Conservation (phyloP, 2,329 filamentous ascomycete species). For the Neoascochyta sp. region DNA sequence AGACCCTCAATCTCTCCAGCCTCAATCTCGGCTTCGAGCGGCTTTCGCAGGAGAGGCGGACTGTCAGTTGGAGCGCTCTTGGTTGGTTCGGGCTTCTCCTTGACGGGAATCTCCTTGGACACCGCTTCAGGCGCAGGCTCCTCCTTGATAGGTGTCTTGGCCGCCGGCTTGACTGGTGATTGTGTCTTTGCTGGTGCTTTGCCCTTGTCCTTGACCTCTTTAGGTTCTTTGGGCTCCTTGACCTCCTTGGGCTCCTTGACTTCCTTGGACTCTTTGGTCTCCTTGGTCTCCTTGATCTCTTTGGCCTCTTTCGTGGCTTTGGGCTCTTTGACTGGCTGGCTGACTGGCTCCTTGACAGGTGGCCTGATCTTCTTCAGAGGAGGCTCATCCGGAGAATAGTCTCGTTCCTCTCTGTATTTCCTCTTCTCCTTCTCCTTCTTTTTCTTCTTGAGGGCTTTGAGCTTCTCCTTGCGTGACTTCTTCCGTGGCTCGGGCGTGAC, state of each 20-base stretch:
- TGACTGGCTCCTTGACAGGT: conserved; percentile 6
- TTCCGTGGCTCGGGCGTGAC: conserved; percentile 9
- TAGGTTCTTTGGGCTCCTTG: conserved; percentile 8
- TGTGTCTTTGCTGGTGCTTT: conserved; percentile 24
- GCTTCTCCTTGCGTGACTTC: conserved; percentile 16
- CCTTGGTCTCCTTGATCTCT: conserved; percentile 11
- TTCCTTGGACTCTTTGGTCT: conserved; percentile 12
- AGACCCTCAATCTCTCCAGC: conserved; percentile 32
- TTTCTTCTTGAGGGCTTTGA: conserved; percentile 17
- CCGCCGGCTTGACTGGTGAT: conserved; percentile 16
- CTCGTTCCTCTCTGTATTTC: conserved; percentile 23
- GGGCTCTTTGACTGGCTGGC: conserved; percentile 12
- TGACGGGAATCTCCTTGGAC: conserved; percentile 24
- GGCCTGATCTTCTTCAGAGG: conserved; percentile 25
- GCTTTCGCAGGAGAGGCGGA: conserved; percentile 25
- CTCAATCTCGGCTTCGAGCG: conserved; percentile 30
- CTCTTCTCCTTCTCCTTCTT: conserved; percentile 29
- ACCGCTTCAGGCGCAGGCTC: conserved; percentile 26
- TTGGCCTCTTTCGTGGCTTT: conserved; percentile 8
- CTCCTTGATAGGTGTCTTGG: conserved; percentile 24
- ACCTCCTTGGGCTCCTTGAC: conserved; percentile 11
- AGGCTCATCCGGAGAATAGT: conserved; percentile 27
- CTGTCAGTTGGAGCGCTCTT: conserved; percentile 27
- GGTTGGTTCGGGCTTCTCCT: conserved; percentile 21
- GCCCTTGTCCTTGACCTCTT: conserved; percentile 16